A percentile compares a stretch with the other conserved stretches of the same genome.
These are phyloP conservation scores for Lumnitzera littorea DNA, from an alignment of 345 rosid species.

Conservation along the genomic window DNA sequence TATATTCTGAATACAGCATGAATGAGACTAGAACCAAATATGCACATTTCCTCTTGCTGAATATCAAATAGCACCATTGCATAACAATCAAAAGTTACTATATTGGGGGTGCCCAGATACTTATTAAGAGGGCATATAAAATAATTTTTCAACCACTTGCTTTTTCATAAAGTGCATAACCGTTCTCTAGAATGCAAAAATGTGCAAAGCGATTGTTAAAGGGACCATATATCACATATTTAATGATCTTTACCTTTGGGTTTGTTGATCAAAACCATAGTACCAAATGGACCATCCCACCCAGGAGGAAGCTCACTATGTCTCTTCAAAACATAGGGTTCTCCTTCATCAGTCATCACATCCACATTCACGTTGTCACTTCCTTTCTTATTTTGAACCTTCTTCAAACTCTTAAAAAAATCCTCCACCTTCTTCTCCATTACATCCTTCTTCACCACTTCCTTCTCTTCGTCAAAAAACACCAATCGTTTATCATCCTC, in stretches of 20 bases:
- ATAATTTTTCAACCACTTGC: no score
- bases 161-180: neutral
- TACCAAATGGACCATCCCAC: conserved; percentile 86
- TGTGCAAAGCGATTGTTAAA: neutral
- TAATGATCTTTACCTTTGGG: conserved; percentile 61
- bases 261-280: conserved; percentile 80
- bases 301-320: conserved; percentile 70
- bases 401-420: conserved; percentile 83
- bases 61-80: no score
- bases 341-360: conserved; percentile 34
- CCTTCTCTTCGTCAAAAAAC: conserved; percentile 59
- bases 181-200: neutral
- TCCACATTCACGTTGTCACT: no score
- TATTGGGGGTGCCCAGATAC: no score
- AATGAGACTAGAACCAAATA: no score
- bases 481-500: conserved; percentile 41
- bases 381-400: conserved; percentile 43
- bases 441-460: conserved; percentile 27
- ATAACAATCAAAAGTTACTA: no score
- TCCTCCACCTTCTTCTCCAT: conserved; percentile 81
- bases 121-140: no score
- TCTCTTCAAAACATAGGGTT: conserved; percentile 69
- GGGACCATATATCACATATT: neutral
- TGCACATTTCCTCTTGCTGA: no score
- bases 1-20: no score